Conservation (phyloP, 139 green algal species). For the Haematococcus sp. region DNA sequence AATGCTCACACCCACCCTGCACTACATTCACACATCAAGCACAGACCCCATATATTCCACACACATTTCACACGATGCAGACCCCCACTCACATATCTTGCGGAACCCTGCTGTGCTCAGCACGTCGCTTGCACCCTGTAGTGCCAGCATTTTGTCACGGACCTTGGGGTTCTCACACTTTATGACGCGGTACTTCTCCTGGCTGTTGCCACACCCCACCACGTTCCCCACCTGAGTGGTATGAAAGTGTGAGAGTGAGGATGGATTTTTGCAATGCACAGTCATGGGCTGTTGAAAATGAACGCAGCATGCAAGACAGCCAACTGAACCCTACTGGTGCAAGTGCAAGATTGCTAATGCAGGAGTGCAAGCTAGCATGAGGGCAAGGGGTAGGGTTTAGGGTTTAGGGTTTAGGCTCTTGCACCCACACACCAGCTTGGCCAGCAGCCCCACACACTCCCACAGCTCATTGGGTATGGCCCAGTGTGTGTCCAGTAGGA, state of each 20-base stretch:
- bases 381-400: no score
- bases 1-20: no score
- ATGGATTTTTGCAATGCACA: no score
- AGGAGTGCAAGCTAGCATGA: no score
- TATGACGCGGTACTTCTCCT: slow-evolving; percentile 18
- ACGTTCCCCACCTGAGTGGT: slow-evolving; percentile 9
- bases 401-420: no score
- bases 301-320: no score
- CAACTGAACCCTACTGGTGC: no score
- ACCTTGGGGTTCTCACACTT: slow-evolving; percentile 26
- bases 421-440: slow-evolving; percentile 4
- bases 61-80: background rate
- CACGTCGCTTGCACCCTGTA: slow-evolving; percentile 20
- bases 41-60: background rate
- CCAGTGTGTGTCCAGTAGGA: background rate
- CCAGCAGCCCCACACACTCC: slow-evolving; percentile 5
- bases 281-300: no score
- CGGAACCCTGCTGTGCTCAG: slow-evolving; percentile 22
- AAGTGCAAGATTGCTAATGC: no score
- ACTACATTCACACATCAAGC: no score
- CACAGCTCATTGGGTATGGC: slow-evolving; percentile 8
- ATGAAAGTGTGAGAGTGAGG: no score
- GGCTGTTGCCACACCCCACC: slow-evolving; percentile 13
- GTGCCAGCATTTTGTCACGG: slow-evolving; percentile 5
- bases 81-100: background rate